Conservation (phyloP, 2,329 filamentous ascomycete species). For the Aphanoascus verrucosus region DNA sequence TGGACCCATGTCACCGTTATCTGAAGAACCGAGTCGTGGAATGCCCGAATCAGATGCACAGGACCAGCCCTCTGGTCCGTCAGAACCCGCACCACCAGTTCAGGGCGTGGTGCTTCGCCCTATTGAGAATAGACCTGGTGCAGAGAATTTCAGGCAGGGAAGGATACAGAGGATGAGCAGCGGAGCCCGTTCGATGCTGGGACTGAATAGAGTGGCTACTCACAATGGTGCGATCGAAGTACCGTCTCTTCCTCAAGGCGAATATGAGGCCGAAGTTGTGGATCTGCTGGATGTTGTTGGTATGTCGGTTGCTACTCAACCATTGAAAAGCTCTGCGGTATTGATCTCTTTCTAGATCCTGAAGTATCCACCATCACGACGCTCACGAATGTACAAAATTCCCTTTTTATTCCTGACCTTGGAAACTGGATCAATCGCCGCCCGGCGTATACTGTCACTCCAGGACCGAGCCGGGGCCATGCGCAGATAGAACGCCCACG, state of each 20-base stretch:
- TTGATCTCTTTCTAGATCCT: constrained; percentile 48
- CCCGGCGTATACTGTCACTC: constrained; percentile 64
- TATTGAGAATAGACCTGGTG: background rate
- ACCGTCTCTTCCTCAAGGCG: constrained; percentile 22
- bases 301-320: constrained; percentile 29
- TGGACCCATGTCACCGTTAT: constrained; percentile 24
- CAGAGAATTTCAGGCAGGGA: background rate
- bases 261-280: constrained; percentile 54
- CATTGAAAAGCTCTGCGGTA: background rate
- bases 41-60: constrained; percentile 12
- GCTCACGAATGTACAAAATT: constrained; percentile 82
- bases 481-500: background rate
- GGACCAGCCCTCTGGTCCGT: background rate
- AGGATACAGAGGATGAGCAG: constrained; percentile 11
- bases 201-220: constrained; percentile 4
- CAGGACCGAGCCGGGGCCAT: constrained; percentile 19
- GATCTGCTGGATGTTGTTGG: constrained; percentile 59
- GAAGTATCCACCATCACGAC: constrained; percentile 75
- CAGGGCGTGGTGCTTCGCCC: constrained; percentile 12
- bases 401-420: constrained; percentile 73
- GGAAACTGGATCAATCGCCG: constrained; percentile 63
- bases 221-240: constrained; percentile 15
- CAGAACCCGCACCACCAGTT: background rate
- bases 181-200: constrained; percentile 8
- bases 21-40: constrained; percentile 25